Conservation (phyloP, 345 rosid species). For the Acer yangbiense region DNA sequence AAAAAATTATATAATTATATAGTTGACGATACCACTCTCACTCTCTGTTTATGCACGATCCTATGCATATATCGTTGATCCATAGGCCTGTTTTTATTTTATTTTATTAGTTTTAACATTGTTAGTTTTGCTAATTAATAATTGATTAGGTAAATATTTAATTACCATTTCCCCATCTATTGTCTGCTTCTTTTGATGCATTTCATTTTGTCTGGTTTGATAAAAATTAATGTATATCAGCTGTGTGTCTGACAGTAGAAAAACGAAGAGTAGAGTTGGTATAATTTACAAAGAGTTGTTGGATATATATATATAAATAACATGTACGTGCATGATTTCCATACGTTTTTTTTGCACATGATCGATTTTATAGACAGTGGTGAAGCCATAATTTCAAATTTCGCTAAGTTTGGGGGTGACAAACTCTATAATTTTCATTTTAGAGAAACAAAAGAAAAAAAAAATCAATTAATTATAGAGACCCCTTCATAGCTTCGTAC, state of each 20-base stretch:
- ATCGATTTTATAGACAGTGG: too few relatives aligned
- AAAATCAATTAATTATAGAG: too few relatives aligned
- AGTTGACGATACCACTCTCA: conserved; percentile 10
- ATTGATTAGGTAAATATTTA: not conserved
- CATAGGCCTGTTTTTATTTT: conserved; percentile 22
- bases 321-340: too few relatives aligned
- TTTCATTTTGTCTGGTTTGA: conserved; percentile 14
- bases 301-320: not conserved
- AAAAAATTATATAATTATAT: not conserved
- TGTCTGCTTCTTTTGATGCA: conserved; percentile 20
- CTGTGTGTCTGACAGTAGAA: not conserved
- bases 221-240: not conserved
- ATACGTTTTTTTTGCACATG: too few relatives aligned
- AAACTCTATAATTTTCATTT: too few relatives aligned
- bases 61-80: conserved; percentile 50
- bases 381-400: too few relatives aligned
- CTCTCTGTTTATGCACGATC: conserved; percentile 38
- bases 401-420: too few relatives aligned
- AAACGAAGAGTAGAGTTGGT: not conserved
- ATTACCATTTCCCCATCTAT: conserved; percentile 10
- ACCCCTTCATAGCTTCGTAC: too few relatives aligned
- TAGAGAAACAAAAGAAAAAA: too few relatives aligned
- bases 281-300: not conserved
- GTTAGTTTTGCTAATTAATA: not conserved
- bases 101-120: conserved; percentile 6